Conservation (phyloP, 1,139 yeast species). For the Kluyveromyces sp. region DNA sequence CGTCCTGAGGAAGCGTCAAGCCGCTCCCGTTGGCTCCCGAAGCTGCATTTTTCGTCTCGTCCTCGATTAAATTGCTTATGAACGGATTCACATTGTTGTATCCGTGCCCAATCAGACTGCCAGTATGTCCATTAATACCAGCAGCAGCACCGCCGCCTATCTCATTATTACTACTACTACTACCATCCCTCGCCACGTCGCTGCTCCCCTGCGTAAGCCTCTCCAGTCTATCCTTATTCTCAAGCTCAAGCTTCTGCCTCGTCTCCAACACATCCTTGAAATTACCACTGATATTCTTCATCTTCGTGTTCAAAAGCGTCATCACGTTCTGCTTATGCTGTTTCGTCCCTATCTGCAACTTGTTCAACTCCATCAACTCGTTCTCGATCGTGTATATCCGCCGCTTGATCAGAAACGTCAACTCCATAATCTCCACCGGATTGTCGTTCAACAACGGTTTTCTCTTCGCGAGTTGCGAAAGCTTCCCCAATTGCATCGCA, state of each 20-base stretch:
- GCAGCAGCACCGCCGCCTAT: not conserved
- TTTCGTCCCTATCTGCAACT: constrained; percentile 30
- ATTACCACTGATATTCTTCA: constrained; percentile 87
- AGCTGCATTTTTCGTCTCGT: constrained; percentile 17
- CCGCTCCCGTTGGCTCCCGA: not conserved
- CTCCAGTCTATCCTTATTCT: constrained; percentile 75
- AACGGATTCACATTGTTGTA: constrained; percentile 32
- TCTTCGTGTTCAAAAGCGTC: constrained; percentile 74
- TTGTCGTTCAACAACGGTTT: constrained; percentile 93
- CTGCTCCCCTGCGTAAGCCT: constrained; percentile 40
- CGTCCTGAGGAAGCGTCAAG: constrained; percentile 3
- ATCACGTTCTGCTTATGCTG: constrained; percentile 78
- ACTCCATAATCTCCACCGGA: constrained; percentile 87
- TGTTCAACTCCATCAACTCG: constrained; percentile 39
- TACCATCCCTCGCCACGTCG: constrained; percentile 20
- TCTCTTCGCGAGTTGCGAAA: constrained; percentile 78
- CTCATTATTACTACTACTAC: not conserved
- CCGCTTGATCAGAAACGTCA: constrained; percentile 88
- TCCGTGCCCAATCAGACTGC: constrained; percentile 9
- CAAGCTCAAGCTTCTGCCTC: constrained; percentile 77
- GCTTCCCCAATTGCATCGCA: constrained; percentile 72
- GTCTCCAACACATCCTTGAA: constrained; percentile 82
- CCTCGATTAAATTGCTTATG: constrained; percentile 27
- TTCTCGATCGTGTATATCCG: constrained; percentile 84
- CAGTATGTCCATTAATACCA: not conserved